Base-by-base conservation (phyloP, 495 filamentous ascomycete species). In the Endocarpon pusillum region DNA sequence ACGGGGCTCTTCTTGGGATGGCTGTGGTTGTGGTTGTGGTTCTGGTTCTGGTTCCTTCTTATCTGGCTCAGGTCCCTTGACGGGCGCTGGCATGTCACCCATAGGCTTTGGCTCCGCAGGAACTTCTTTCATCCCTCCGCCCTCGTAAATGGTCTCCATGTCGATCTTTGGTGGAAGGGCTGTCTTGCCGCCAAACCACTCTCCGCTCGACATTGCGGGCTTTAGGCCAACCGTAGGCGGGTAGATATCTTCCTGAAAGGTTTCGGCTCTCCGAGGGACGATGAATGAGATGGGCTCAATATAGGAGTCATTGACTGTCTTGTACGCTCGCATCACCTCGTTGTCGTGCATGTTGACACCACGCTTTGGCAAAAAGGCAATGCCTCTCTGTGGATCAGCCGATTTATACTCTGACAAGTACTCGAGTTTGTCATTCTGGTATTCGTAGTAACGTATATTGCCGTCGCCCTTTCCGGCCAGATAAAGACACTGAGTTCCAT, bases 241-340 rank as follows among this genome's bases (percentile, higher is more conserved):
- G 51, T 81, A 97, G 45, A 97, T 94, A 47, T 97, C 89, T 32
- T 81, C 81, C 59, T 97, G 89, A 71, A 96, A 97, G 31, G 75
- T 81, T 57, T 97, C 89, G n/a, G 89, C 81, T 24, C 85, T 69
- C 19, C 89, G 78, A 32, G 91, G 91, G 1, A 94, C 89, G 35
- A 93, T 87, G 58, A 97, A 97, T 0, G 91, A 94, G 46, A 97
- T 78, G 7, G 89, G 89, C 50, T 97, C 87, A 45, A 97, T 83
- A 53, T 91, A 92, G 7, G 64, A 55, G 53, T 97, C 91, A 49
- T 84, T 87, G 48, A 94, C 79, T 1, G 86, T 94, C 69, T 96
- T 96, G 69, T 78, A 97, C 28, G 79, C 86, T 38, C 89, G 74
- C 63, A 92, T 81, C 20, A 97, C 73, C 55, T 97, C 89, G 44